phyloP scores from a whole-genome alignment of 768 basidiomycete genomes.

The Hygrophoropsis aurantiaca region DNA sequence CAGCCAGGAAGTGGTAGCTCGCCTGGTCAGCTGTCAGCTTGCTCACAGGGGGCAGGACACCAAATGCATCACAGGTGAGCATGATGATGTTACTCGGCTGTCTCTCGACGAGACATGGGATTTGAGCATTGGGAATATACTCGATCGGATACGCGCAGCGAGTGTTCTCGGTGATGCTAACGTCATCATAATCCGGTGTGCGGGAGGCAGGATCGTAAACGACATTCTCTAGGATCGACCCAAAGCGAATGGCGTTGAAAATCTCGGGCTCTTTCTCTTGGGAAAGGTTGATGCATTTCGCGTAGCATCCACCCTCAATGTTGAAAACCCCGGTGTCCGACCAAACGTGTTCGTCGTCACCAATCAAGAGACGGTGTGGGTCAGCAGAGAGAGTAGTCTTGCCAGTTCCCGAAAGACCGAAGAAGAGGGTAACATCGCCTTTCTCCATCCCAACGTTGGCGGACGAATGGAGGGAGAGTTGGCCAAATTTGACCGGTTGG shows the following conservation, averaged over 20 bases:
- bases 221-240: slow-evolving; percentile 98
- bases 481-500: slow-evolving; percentile 97
- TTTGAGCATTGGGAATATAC: slow-evolving; percentile 91
- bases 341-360: slow-evolving; percentile 99
- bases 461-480: slow-evolving; percentile 96
- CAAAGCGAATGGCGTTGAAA: slow-evolving; percentile 91
- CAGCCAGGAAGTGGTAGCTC: slow-evolving; percentile 95
- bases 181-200: slow-evolving; percentile 91
- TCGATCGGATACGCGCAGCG: slow-evolving; percentile 99
- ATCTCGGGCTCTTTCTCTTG: slow-evolving; percentile 99
- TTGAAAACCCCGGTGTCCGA: slow-evolving; percentile 99
- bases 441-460: slow-evolving; percentile 92
- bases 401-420: slow-evolving; percentile 96
- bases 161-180: slow-evolving; percentile 98
- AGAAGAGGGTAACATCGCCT: slow-evolving; percentile 96
- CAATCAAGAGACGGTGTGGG: slow-evolving; percentile 89
- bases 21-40: slow-evolving; percentile 93
- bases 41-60: slow-evolving; percentile 95
- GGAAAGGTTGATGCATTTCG: slow-evolving; percentile 96
- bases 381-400: slow-evolving; percentile 99
- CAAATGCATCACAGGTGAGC: slow-evolving; percentile 97
- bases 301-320: slow-evolving; percentile 99
- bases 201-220: slow-evolving; percentile 88
- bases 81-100: slow-evolving; percentile 96
- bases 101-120: slow-evolving; percentile 83